phyloP scores from a whole-genome alignment of 352 stramenopile species.

The Pythium graminicola region DNA sequence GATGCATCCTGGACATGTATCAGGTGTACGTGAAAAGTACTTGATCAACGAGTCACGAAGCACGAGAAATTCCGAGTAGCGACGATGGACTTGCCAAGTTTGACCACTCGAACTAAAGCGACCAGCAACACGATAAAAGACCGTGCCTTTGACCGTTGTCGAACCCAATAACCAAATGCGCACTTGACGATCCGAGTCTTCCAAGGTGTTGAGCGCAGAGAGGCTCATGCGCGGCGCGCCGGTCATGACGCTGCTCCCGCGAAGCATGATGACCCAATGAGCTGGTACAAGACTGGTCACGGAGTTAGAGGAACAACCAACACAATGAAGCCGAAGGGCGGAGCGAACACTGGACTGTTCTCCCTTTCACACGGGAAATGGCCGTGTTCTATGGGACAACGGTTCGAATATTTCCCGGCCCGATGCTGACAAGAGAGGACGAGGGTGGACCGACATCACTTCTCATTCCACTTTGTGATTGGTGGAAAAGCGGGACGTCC shows the following conservation, averaged over 20 bases:
- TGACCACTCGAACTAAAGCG: constrained; percentile 57
- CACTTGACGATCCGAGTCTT: constrained; percentile 39
- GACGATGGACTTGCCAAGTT: constrained; percentile 75
- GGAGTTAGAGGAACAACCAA: too few species aligned
- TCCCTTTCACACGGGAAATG: too few species aligned
- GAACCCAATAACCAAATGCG: constrained; percentile 68
- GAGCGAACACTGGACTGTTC: too few species aligned
- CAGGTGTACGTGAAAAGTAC: constrained; percentile 57
- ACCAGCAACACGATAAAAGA: constrained; percentile 62
- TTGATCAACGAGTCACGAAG: constrained; percentile 72
- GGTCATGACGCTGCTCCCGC: constrained; percentile 22
- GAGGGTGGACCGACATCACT: background rate
- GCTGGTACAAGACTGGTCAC: too few species aligned
- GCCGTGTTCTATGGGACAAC: background rate
- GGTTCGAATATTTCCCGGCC: background rate
- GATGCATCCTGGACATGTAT: constrained; percentile 71
- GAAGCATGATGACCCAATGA: constrained; percentile 5
- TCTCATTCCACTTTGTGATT: background rate
- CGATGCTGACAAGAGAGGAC: background rate
- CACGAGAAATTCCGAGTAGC: constrained; percentile 81
- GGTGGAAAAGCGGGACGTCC: constrained; percentile 9
- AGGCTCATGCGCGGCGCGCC: constrained; percentile 38
- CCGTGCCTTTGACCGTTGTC: constrained; percentile 40
- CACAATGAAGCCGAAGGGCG: too few species aligned
- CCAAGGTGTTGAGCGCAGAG: constrained; percentile 43